Base-by-base conservation (phyloP, 164 flowering plant species). In the Macadamia tetraphylla region DNA sequence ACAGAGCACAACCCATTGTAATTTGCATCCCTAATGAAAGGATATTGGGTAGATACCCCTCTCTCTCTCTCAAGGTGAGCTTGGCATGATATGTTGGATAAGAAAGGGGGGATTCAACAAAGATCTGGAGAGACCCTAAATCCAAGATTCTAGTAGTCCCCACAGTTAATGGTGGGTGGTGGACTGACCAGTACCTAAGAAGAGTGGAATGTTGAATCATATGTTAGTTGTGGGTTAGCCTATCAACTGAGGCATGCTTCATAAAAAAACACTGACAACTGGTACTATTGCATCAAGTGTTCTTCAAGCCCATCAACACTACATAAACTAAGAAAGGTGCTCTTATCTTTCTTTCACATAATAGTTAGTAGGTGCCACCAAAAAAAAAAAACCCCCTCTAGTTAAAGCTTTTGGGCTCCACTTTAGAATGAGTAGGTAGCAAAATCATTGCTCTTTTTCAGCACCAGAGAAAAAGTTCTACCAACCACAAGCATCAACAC, bases 151-250 rank as follows among this genome's bases (percentile, higher is more conserved):
- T 35, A 23, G 23, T 23, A 23, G 15, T 49, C 53, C 53, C 53
- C 53, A 49, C 53, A 49, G 11, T 14, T 49, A 5, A 32, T 42
- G 64, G 29, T 35, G 31, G 12, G 17, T 42, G 49, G 64, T 42
- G 64, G 49, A 35, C 46, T 67, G 70, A 58, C 55, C 46, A 52
- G 68, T 35, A 49, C 53, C 53, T 14, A 49, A 14, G 15, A 4
- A 49, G 0, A 68, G 71, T 68, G 71, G 58, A 49, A 68, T 68
- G 58, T 60, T 60, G 65, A 60, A 68, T 68, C 71, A 68, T 48
- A 46, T 58, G 18, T 13, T 55, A 17, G 18, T 35, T 35, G 40
- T n/a, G 14, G 58, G 6, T 14, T 49, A 14, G 53, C 23, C 10
- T 23, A 6, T 58, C 29, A 1, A 18, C 23, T 55, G 58, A 18